phyloP scores from a whole-genome alignment of 805 yeast genomes.

The Saccharomycopsis lassenensis region DNA sequence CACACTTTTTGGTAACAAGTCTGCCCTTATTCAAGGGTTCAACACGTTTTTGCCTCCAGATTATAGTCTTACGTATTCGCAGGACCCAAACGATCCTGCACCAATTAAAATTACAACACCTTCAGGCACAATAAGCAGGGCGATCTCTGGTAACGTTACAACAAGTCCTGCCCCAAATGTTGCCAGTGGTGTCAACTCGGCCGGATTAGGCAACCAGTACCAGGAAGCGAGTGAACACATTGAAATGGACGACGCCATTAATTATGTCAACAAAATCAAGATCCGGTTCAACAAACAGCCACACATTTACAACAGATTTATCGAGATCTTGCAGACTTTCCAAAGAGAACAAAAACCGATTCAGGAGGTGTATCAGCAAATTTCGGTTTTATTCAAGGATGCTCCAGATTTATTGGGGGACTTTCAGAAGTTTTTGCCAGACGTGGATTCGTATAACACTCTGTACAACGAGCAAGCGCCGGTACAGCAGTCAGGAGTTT shows the following conservation, averaged over 20 bases:
- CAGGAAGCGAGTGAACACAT: conserved; percentile 29
- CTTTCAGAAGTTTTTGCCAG: conserved; percentile 92
- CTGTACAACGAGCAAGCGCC: too few relatives aligned
- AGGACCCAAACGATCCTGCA: conserved; percentile 80
- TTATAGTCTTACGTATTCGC: conserved; percentile 82
- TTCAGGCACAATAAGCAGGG: conserved; percentile 55
- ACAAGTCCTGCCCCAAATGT: too few relatives aligned
- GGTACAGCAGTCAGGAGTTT: conserved; percentile 17
- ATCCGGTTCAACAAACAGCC: conserved; percentile 90
- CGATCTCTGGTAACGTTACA: not conserved
- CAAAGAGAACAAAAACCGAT: conserved; percentile 95
- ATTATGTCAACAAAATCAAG: conserved; percentile 92
- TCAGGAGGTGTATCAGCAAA: conserved; percentile 90
- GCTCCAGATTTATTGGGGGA: conserved; percentile 94
- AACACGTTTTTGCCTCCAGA: conserved; percentile 97
- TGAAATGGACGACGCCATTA: conserved; percentile 94
- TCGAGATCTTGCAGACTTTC: conserved; percentile 92
- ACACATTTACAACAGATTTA: conserved; percentile 85
- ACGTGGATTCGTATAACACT: too few relatives aligned
- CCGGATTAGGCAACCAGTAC: too few relatives aligned
- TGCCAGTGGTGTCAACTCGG: conserved; percentile 10
- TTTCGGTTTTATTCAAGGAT: conserved; percentile 74
- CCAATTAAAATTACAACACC: conserved; percentile 95
- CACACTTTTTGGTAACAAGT: conserved; percentile 83
- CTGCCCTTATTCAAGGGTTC: conserved; percentile 89